phyloP scores from a whole-genome alignment of 2,329 filamentous ascomycete genomes.

The Penicillium palitans region DNA sequence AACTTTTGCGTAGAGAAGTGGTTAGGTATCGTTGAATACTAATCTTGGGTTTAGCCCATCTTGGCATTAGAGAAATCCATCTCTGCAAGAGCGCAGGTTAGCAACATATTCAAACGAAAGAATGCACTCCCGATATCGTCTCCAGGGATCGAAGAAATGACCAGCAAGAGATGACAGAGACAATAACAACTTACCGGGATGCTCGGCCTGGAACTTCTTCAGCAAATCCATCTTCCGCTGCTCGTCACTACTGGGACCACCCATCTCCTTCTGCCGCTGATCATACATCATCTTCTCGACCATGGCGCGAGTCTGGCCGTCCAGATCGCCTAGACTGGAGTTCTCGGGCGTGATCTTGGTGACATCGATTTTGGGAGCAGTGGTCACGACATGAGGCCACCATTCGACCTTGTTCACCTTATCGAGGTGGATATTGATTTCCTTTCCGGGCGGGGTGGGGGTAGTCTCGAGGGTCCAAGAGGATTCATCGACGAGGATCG shows the following conservation, averaged over 20 bases:
- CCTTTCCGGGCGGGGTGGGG: conserved; percentile 59
- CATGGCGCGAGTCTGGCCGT: conserved; percentile 93
- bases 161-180: neutral
- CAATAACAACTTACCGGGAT: conserved; percentile 50
- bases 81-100: conserved; percentile 42
- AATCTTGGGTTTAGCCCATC: conserved; percentile 47
- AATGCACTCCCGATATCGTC: neutral
- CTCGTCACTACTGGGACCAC: conserved; percentile 86
- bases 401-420: conserved; percentile 97
- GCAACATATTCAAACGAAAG: conserved; percentile 2
- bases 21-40: neutral
- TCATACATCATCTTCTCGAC: conserved; percentile 99
- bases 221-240: conserved; percentile 92
- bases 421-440: conserved; percentile 85
- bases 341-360: conserved; percentile 93
- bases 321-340: conserved; percentile 85
- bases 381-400: conserved; percentile 91
- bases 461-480: conserved; percentile 87
- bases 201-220: conserved; percentile 84
- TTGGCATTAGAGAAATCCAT: conserved; percentile 69
- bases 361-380: conserved; percentile 88
- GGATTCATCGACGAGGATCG: conserved; percentile 79
- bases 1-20: neutral
- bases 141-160: neutral
- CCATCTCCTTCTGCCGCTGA: conserved; percentile 93